Evolutionary conservation across 208 protist genomes (phyloP), one percentile per base, ranked within the genome.

Genomic region (Crithidia bombi): DNA sequence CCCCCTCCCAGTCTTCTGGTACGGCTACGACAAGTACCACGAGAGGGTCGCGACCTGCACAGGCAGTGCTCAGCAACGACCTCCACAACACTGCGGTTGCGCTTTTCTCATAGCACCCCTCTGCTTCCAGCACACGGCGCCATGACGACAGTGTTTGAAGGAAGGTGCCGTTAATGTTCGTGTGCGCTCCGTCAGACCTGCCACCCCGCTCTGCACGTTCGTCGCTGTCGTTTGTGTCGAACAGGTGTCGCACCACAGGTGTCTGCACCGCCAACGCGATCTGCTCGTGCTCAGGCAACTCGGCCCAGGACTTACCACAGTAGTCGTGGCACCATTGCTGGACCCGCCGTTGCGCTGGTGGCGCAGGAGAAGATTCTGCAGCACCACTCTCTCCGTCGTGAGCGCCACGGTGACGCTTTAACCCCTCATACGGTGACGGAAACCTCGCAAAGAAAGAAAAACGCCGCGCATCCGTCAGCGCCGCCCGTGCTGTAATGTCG

Each of bases 381-480:
- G 3, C 23, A 51, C 41, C n/a, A 32, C 11, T 7, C n/a, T 38
- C 39, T 33, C 25, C 32, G 58, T 19, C 10, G 19, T 30, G 33
- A n/a, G 12, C 21, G n/a, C 26, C 55, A 15, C 65, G 58, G 33
- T 28, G 52, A 12, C 36, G 51, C 23, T n/a, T 5, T 23, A 58
- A 32, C 15, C 23, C 28, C 30, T 44, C 41, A 51, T 86, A 89
- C 5, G 83, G 86, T 19, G 78, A 86, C 1, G 56, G 21, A 36
- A 63, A 74, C 4, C 54, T 63, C 3, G 78, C 35, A 69, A 96
- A 96, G 50, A 88, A 96, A 0, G 80, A 65, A 72, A 93, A 96
- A 0, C 79, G 63, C 28, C 54, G 49, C 21, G 64, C 39, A 30
- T 94, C 87, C 17, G 26, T 15, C 26, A 97, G 76, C 28, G 90